These are phyloP conservation scores for Drechslera avenae DNA, from an alignment of 2,329 filamentous ascomycete species.

Conservation along the genomic window DNA sequence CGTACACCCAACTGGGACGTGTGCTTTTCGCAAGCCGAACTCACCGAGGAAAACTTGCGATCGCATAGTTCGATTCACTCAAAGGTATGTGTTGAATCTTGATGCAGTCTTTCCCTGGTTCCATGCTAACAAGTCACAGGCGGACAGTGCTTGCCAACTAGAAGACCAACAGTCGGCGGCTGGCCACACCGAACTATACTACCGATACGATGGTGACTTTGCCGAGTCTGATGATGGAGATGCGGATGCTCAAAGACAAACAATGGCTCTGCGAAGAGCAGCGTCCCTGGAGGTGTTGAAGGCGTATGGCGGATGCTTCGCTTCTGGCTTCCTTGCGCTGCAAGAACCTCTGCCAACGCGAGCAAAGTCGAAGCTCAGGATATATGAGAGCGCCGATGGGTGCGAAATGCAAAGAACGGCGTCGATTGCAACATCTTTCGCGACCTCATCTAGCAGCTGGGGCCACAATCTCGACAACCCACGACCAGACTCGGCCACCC, in stretches of 20 bases:
- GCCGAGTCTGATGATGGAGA: constrained; percentile 33
- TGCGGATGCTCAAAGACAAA: constrained; percentile 17
- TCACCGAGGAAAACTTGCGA: constrained; percentile 42
- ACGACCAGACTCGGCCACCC: constrained; percentile 42
- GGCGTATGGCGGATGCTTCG: constrained; percentile 40
- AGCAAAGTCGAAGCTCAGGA: constrained; percentile 23
- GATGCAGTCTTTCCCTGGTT: background rate
- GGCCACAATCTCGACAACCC: constrained; percentile 27
- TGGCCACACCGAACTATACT: constrained; percentile 10
- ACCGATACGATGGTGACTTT: constrained; percentile 24
- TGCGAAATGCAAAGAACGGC: constrained; percentile 32
- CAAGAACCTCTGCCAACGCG: constrained; percentile 30
- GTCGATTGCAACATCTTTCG: constrained; percentile 29
- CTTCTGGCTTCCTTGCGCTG: constrained; percentile 38
- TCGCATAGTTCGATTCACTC: constrained; percentile 32
- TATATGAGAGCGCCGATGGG: constrained; percentile 29
- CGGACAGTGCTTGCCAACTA: constrained; percentile 13
- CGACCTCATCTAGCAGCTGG: constrained; percentile 18
- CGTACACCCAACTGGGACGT: constrained; percentile 14
- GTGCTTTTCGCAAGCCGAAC: constrained; percentile 16
- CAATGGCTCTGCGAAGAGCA: constrained; percentile 29
- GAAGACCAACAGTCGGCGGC: constrained; percentile 17
- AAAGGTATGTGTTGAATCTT: constrained; percentile 25
- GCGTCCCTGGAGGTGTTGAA: constrained; percentile 39
- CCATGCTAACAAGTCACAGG: constrained; percentile 13